Base-by-base conservation (phyloP, 1,139 yeast species). In the Lodderomyces oxycetoniae region DNA sequence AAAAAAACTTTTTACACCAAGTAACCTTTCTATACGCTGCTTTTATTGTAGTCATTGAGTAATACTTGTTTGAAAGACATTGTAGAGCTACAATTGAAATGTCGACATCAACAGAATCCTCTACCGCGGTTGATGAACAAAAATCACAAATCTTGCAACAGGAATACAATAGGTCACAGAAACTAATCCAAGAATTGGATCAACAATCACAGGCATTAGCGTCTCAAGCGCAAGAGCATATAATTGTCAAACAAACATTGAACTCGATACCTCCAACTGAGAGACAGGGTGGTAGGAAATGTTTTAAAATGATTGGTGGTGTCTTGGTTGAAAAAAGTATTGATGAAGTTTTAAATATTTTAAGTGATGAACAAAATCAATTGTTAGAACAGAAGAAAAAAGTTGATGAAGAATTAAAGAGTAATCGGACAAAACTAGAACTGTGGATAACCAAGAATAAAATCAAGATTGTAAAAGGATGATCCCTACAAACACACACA, bases 281-380 rank as follows among this genome's bases (percentile, higher is more conserved):
- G 57, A 28, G 78, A 74, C 33, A 47, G 3, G 26, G 26, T 6
- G 76, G 70, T 29, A 74, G 98, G 40, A 81, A 80, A 50, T 88
- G 97, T 51, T 89, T 79, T 62, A 78, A 95, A 53, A 87, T 91
- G 96, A 74, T 91, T 27, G 96, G 96, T 11, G 95, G 95, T 4
- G 95, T 91, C 1, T 67, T 93, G 32, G 85, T 89, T 17, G 94
- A 89, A 52, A 82, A 85, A 46, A 71, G 78, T 5, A 91, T 88
- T 3, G 79, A 72, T 23, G 88, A 86, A 31, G 94, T 89, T 5
- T 61, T 73, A 12, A 83, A 83, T 31, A 71, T 84, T 9, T 63
- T 93, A 37, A 68, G 73, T 39, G 67, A 72, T 16, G 94, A 88
- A 57, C 67, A 45, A 55, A 62, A 40, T 71, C 56, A 53, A 51